A percentile compares a stretch with the other conserved stretches of the same genome.
Evolutionary conservation across 78 protist genomes (phyloP).

Genomic region (Acrasis kona): DNA sequence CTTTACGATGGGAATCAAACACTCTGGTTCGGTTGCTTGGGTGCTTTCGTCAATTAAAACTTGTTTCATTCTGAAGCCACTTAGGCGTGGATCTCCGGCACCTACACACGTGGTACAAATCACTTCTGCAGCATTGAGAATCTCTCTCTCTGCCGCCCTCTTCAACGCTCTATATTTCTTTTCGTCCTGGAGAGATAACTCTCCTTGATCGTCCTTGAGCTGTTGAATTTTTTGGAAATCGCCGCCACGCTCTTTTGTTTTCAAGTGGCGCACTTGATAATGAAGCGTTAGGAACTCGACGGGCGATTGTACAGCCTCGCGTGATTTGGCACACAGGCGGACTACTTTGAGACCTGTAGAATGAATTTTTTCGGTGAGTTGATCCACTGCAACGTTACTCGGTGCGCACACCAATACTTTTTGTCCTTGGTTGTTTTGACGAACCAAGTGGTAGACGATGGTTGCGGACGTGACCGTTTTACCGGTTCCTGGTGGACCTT

Average conservation of each 20-base stretch:
- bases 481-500: conserved; percentile 98
- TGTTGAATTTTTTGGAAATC: conserved; percentile 73
- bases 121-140: conserved; percentile 90
- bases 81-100: conserved; percentile 97
- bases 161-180: conserved; percentile 20
- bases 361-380: conserved; percentile 88
- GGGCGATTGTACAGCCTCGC: conserved; percentile 83
- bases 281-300: conserved; percentile 92
- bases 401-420: conserved; percentile 99
- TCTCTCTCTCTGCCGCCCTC: conserved; percentile 62
- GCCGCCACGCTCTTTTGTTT: conserved; percentile 26
- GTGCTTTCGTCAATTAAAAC: conserved; percentile 97
- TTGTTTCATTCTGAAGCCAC: conserved; percentile 55
- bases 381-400: conserved; percentile 98
- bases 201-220: conserved; percentile 67
- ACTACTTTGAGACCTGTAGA: conserved; percentile 94
- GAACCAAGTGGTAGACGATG: conserved; percentile 89
- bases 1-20: conserved; percentile 87
- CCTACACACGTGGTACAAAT: conserved; percentile 95
- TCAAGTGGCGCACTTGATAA: conserved; percentile 68
- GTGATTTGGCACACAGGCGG: conserved; percentile 85
- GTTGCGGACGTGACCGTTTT: conserved; percentile 97
- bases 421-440: not conserved
- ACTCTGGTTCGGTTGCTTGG: conserved; percentile 98
- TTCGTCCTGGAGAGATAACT: conserved; percentile 53